Conservation (phyloP, 352 stramenopile genomes). For the Phytophthora ohioensis region DNA sequence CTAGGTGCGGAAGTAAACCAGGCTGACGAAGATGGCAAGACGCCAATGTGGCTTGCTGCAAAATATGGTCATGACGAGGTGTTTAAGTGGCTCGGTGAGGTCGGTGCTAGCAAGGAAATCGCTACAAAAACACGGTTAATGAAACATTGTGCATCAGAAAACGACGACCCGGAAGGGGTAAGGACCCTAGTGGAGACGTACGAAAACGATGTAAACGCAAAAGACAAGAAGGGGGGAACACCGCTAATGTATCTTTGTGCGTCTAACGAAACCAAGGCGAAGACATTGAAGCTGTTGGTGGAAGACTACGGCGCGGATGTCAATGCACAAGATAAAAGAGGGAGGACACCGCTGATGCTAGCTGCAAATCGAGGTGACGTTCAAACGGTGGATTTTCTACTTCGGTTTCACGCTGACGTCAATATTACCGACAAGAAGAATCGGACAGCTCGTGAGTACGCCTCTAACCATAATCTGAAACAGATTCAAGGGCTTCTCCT, state of each 20-base stretch:
- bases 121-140: not conserved
- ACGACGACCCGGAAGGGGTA: not conserved
- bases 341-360: slow-evolving; percentile 3
- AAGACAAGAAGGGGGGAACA: not conserved
- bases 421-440: not conserved
- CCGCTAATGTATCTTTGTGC: slow-evolving; percentile 1
- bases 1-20: not conserved
- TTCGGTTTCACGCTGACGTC: not conserved
- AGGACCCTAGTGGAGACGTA: not conserved
- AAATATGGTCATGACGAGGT: not conserved
- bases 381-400: not conserved
- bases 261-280: not conserved
- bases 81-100: not conserved
- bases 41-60: not conserved
- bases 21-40: not conserved
- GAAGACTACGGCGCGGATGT: slow-evolving; percentile 4
- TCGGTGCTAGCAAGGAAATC: not conserved
- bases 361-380: not conserved
- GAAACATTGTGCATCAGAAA: slow-evolving; percentile 3
- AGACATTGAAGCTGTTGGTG: not conserved
- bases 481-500: not conserved
- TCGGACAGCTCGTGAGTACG: not conserved
- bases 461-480: not conserved
- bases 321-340: not conserved
- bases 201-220: slow-evolving; percentile 7